Evolutionary conservation across 2,329 filamentous ascomycete genomes (phyloP).

Genomic region (Ophiostoma ulmi): DNA sequence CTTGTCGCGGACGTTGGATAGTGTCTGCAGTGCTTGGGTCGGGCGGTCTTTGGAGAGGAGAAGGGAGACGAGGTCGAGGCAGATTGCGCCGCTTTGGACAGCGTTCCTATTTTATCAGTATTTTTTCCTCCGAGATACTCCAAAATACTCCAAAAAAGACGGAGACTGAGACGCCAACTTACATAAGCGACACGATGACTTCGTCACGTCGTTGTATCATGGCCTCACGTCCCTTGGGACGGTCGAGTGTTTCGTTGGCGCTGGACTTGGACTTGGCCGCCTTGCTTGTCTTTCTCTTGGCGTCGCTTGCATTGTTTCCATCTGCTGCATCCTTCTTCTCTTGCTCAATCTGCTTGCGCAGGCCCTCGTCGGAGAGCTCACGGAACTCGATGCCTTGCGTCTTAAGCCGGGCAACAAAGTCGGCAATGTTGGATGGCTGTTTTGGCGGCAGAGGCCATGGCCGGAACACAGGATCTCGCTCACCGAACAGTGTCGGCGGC

Average conservation of each 20-base stretch:
- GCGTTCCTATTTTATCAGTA: conserved; percentile 36
- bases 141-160: too few relatives aligned
- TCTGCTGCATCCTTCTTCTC: conserved; percentile 38
- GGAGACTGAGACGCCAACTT: background rate
- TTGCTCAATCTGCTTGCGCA: conserved; percentile 61
- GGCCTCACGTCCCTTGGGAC: conserved; percentile 34
- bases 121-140: too few relatives aligned
- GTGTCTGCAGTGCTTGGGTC: conserved; percentile 60
- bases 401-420: conserved; percentile 75
- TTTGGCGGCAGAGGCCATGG: conserved; percentile 57
- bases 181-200: conserved; percentile 56
- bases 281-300: conserved; percentile 40
- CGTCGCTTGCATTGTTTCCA: background rate
- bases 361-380: conserved; percentile 65
- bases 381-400: conserved; percentile 76
- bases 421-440: conserved; percentile 58
- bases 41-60: conserved; percentile 78
- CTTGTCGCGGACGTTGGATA: conserved; percentile 64
- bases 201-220: conserved; percentile 51
- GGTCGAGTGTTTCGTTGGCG: conserved; percentile 32
- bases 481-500: conserved; percentile 23
- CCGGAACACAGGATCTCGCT: conserved; percentile 40
- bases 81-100: conserved; percentile 59
- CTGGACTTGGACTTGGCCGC: conserved; percentile 28
- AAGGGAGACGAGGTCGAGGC: conserved; percentile 77